Conservation (phyloP, 2,329 filamentous ascomycete species). For the Coleophoma eucalyptorum region DNA sequence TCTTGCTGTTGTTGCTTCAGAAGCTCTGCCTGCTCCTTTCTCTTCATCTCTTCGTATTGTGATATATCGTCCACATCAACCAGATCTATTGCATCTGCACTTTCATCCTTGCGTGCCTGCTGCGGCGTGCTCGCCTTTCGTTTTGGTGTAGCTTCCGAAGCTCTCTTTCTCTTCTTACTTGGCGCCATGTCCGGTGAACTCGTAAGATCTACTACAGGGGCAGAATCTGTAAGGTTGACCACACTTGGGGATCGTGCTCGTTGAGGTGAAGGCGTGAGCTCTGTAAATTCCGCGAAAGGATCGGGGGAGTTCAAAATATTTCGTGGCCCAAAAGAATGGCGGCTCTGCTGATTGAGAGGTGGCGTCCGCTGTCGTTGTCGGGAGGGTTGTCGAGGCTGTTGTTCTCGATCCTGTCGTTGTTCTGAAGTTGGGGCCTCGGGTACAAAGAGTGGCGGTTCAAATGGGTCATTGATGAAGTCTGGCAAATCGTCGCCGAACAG, state of each 20-base stretch:
- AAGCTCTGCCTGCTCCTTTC: constrained; percentile 21
- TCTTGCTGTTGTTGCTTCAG: constrained; percentile 36
- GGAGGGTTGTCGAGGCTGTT: constrained; percentile 4
- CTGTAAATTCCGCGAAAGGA: constrained; percentile 2
- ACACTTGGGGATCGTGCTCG: not conserved
- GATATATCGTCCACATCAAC: constrained; percentile 18
- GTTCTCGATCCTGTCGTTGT: constrained; percentile 2
- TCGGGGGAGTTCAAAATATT: constrained; percentile 6
- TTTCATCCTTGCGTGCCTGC: no score
- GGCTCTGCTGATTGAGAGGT: constrained; percentile 15
- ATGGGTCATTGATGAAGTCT: not conserved
- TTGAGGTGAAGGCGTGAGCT: not conserved
- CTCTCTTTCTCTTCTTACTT: constrained; percentile 20
- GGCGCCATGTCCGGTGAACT: constrained; percentile 14
- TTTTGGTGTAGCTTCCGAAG: not conserved
- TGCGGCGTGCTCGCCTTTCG: no score
- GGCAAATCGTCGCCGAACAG: not conserved
- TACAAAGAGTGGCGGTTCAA: constrained; percentile 3
- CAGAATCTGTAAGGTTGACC: constrained; percentile 5
- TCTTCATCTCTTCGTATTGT: constrained; percentile 20
- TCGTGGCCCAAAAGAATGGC: not conserved
- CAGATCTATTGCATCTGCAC: constrained; percentile 15
- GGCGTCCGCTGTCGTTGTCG: constrained; percentile 6
- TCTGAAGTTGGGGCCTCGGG: not conserved
- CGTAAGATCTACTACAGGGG: constrained; percentile 22